Evolutionary conservation across 805 yeast species (phyloP).

Genomic region (Metschnikowia colocasiae): DNA sequence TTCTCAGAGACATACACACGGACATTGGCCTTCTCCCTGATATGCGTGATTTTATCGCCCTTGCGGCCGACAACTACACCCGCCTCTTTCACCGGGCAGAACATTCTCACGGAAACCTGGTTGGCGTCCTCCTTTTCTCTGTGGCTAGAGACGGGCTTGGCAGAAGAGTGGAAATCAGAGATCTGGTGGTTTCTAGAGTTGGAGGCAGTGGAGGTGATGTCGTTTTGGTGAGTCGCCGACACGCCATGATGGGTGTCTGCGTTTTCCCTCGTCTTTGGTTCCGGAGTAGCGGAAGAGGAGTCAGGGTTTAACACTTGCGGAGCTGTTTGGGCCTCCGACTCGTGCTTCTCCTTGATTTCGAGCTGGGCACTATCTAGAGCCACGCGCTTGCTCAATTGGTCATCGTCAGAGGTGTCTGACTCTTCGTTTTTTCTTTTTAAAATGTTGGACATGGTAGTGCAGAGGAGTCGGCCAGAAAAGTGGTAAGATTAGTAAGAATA

Average conservation of each 20-base stretch:
- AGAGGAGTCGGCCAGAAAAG: conserved; percentile 1
- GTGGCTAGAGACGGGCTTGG: conserved; percentile 37
- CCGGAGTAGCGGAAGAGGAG: conserved; percentile 2
- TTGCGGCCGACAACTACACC: conserved; percentile 72
- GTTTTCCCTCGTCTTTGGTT: background rate
- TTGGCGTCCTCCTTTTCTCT: conserved; percentile 52
- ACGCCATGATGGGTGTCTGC: background rate
- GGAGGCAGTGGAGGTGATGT: background rate
- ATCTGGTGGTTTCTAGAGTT: background rate
- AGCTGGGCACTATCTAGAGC: conserved; percentile 64
- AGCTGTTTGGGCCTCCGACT: conserved; percentile 42
- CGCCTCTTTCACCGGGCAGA: conserved; percentile 73
- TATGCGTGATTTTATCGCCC: conserved; percentile 67
- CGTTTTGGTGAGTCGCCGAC: background rate
- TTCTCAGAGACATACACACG: conserved; percentile 72
- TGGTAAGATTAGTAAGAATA: conserved; percentile 1
- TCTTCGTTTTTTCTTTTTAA: conserved; percentile 72
- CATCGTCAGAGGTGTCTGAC: conserved; percentile 36
- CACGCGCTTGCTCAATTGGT: conserved; percentile 58
- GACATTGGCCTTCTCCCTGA: conserved; percentile 61
- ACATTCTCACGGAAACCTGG: conserved; percentile 66
- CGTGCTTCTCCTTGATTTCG: conserved; percentile 39
- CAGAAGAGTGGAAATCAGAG: conserved; percentile 1
- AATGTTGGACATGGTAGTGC: conserved; percentile 26
- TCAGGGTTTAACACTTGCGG: conserved; percentile 26